Percentiles rank a stretch among this genome's conserved stretches.
These are phyloP conservation scores for Entomortierella chlamydospora DNA, from an alignment of 192 early-diverging fungal genomes.

Conservation along the genomic window DNA sequence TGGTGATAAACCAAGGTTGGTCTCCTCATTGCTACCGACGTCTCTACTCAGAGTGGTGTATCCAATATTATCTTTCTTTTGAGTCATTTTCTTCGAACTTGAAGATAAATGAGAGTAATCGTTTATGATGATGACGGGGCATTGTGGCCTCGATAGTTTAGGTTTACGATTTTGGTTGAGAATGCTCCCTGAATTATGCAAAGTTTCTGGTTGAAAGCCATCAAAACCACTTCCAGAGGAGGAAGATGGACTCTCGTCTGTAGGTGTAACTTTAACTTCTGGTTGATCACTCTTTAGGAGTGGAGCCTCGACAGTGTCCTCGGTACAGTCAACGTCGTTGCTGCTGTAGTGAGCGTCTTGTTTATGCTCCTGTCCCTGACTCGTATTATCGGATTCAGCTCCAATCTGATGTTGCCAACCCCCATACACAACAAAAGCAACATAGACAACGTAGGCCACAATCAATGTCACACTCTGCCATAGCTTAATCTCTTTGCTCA, in stretches of 20 bases:
- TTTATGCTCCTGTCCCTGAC: too few relatives aligned
- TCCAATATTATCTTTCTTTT: not conserved
- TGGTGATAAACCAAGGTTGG: not conserved
- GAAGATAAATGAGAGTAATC: not conserved
- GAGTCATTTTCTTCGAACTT: not conserved
- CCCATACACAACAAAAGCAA: conserved; percentile 68
- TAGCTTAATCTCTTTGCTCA: conserved; percentile 67
- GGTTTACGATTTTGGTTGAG: not conserved
- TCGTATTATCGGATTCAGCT: too few relatives aligned
- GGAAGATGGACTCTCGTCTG: too few relatives aligned
- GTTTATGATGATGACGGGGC: not conserved
- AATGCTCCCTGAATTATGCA: too few relatives aligned
- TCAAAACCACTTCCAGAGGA: too few relatives aligned
- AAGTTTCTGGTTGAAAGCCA: too few relatives aligned
- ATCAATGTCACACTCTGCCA: conserved; percentile 68
- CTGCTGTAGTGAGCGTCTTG: too few relatives aligned
- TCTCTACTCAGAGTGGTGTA: not conserved
- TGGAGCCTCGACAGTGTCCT: too few relatives aligned
- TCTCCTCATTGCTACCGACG: not conserved
- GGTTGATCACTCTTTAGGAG: too few relatives aligned
- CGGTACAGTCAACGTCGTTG: too few relatives aligned
- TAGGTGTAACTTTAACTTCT: too few relatives aligned
- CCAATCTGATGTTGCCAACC: conserved; percentile 54
- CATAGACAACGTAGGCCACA: conserved; percentile 71
- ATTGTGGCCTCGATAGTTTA: not conserved